A percentile compares a stretch with the other conserved stretches of the same genome.
These are phyloP conservation scores for Leucocoprinus birnbaumii DNA, from an alignment of 768 basidiomycete genomes.

Conservation along the genomic window DNA sequence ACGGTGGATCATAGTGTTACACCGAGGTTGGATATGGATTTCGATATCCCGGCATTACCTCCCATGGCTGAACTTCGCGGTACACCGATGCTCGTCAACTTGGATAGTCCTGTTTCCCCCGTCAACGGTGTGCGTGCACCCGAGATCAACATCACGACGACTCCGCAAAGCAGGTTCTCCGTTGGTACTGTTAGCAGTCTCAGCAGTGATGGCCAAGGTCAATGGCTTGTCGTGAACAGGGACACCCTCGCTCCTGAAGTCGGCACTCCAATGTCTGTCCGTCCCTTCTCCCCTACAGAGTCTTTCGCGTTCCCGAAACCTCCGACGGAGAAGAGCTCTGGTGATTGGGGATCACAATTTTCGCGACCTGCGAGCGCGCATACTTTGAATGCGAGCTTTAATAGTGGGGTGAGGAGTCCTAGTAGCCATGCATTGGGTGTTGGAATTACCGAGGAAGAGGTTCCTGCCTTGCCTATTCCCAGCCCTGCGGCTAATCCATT, in stretches of 20 bases:
- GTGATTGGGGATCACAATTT: slow-evolving; percentile 3
- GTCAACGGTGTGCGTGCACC: slow-evolving; percentile 5
- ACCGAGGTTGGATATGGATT: slow-evolving; percentile 19
- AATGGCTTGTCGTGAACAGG: slow-evolving; percentile 36
- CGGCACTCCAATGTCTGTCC: slow-evolving; percentile 57
- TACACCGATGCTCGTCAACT: slow-evolving; percentile 27
- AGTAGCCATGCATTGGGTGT: no score
- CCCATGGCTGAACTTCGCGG: slow-evolving; percentile 54
- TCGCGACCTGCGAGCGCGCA: slow-evolving; percentile 1
- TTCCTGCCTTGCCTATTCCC: not conserved
- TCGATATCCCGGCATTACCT: slow-evolving; percentile 39
- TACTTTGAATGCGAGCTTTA: not conserved
- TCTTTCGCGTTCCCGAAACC: slow-evolving; percentile 70
- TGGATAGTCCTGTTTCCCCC: slow-evolving; percentile 21
- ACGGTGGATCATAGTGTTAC: slow-evolving; percentile 45
- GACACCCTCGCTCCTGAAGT: slow-evolving; percentile 23
- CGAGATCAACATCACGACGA: slow-evolving; percentile 9
- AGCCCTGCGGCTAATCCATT: slow-evolving; percentile 6
- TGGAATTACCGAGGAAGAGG: not conserved
- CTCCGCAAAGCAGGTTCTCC: slow-evolving; percentile 29
- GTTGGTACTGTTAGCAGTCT: slow-evolving; percentile 36
- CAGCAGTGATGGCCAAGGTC: slow-evolving; percentile 22
- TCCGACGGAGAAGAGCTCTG: slow-evolving; percentile 26
- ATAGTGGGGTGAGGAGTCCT: not conserved
- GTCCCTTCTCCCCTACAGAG: slow-evolving; percentile 66